Evolutionary conservation across 2,329 filamentous ascomycete species (phyloP), one percentile per base, ranked within the genome.

Genomic region (Fusarium nygamai): DNA sequence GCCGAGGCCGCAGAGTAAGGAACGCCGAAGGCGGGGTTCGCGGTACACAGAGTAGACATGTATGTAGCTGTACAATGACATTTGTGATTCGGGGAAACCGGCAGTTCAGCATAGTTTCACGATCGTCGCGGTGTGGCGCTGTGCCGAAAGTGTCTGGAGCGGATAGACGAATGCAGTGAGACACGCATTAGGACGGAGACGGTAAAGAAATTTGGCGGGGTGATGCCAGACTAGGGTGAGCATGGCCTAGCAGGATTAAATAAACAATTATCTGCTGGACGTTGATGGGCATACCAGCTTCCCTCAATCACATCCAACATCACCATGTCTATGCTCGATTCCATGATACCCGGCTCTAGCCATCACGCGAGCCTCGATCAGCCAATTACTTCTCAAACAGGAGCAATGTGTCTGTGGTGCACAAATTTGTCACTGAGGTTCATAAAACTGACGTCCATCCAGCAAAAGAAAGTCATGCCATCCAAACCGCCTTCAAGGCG

Each of bases 1-100:
- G 67, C 56, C 7, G 61, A 66, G 31, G 43, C 61, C 8, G 47
- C 48, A 17, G 33, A 47, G 22, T 69, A 69, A 13, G 39, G 17
- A 38, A 16, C 2, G 11, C 24, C 33, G 59, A 27, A 64, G 22
- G 29, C 19, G 20, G 53, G 27, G 53, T 12, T n/a, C 6, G 12
- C 12, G 14, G 4, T 29, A 7, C 20, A 46, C 47, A 33, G 16
- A n/a, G 12, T 34, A 34, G 47, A 43, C 47, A 57, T 16, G 38
- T 24, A 44, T 17, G 50, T 62, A 44, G 11, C 20, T 44, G 59
- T 22, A 57, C 10, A 34, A 38, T 62, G 48, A 29, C 48, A 62
- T 41, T 17, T 43, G 19, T 29, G 13, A 31, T 19, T n/a, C 36
- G 22, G 36, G 36, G 27, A 56, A 5, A 12, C 50, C 20, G 50